Conservation (phyloP, 2,329 filamentous ascomycete genomes). For the Stemphylium lycopersici region DNA sequence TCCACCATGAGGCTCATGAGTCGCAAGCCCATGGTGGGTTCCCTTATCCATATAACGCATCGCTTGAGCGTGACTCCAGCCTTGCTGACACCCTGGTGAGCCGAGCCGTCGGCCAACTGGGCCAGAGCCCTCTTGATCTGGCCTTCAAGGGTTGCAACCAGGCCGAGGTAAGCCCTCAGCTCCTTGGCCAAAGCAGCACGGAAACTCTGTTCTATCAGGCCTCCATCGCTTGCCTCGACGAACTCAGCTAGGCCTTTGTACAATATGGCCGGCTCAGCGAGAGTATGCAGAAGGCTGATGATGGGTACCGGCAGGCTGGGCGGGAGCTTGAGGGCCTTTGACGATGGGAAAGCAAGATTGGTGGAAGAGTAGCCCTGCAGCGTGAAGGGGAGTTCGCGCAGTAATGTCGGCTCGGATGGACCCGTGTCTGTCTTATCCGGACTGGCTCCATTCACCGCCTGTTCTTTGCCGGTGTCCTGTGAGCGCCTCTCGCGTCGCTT, state of each 20-base stretch:
- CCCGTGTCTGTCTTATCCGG: slow-evolving; percentile 22
- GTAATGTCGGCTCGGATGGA: slow-evolving; percentile 54
- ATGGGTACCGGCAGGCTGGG: slow-evolving; percentile 80
- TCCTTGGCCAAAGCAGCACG: slow-evolving; percentile 85
- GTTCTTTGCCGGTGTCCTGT: slow-evolving; percentile 34
- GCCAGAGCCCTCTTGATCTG: slow-evolving; percentile 86
- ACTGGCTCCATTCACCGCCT: slow-evolving; percentile 19
- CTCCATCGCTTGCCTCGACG: slow-evolving; percentile 78
- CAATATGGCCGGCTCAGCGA: slow-evolving; percentile 92
- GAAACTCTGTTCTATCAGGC: slow-evolving; percentile 89
- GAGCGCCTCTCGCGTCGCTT: slow-evolving; percentile 37
- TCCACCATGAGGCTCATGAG: slow-evolving; percentile 95
- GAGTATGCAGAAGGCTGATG: slow-evolving; percentile 82
- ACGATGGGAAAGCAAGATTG: slow-evolving; percentile 75
- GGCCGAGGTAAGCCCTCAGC: slow-evolving; percentile 83
- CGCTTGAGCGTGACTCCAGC: slow-evolving; percentile 92
- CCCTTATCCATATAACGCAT: slow-evolving; percentile 95
- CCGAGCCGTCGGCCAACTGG: slow-evolving; percentile 70
- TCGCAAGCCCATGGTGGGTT: slow-evolving; percentile 92
- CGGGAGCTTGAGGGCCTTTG: slow-evolving; percentile 76
- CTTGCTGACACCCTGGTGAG: slow-evolving; percentile 76
- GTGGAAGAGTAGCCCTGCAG: slow-evolving; percentile 90
- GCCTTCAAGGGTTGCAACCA: slow-evolving; percentile 90
- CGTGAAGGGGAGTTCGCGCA: slow-evolving; percentile 83
- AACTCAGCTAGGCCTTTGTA: slow-evolving; percentile 83